Conservation (phyloP, 345 rosid species). For the Arabis hirsuta region DNA sequence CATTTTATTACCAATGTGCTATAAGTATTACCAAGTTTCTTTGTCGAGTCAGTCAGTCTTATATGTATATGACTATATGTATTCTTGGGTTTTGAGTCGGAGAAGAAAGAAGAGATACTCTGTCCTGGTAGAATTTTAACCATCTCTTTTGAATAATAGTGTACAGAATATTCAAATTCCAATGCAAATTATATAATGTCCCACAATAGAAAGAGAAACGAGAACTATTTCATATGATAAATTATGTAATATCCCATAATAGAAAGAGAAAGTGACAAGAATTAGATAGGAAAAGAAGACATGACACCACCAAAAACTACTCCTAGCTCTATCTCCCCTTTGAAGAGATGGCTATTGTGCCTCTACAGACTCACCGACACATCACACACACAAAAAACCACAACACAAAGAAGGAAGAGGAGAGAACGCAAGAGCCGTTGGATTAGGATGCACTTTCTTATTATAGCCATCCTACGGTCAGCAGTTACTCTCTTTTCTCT, state of each 20-base stretch:
- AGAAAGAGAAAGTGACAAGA: slow-evolving; percentile 34
- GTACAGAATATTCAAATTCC: neutral
- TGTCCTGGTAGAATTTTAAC: slow-evolving; percentile 1
- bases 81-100: neutral
- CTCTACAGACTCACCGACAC: slow-evolving; percentile 39
- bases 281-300: slow-evolving; percentile 12
- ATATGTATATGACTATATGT: no score
- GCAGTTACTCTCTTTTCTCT: slow-evolving; percentile 28
- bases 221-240: slow-evolving; percentile 31
- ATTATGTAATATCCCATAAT: slow-evolving; percentile 26
- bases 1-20: no score
- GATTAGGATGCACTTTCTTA: slow-evolving; percentile 39
- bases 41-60: no score
- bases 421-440: slow-evolving; percentile 42
- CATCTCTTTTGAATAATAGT: neutral
- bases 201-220: slow-evolving; percentile 28
- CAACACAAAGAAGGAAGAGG: slow-evolving; percentile 30
- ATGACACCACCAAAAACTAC: slow-evolving; percentile 42
- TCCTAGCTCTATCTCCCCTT: slow-evolving; percentile 62
- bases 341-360: slow-evolving; percentile 55
- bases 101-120: slow-evolving; percentile 1
- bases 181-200: slow-evolving; percentile 23
- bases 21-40: no score
- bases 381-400: slow-evolving; percentile 14
- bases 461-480: slow-evolving; percentile 34